These are phyloP conservation scores for Elasticomyces elasticus DNA, from an alignment of 495 filamentous ascomycete species.

Conservation along the genomic window DNA sequence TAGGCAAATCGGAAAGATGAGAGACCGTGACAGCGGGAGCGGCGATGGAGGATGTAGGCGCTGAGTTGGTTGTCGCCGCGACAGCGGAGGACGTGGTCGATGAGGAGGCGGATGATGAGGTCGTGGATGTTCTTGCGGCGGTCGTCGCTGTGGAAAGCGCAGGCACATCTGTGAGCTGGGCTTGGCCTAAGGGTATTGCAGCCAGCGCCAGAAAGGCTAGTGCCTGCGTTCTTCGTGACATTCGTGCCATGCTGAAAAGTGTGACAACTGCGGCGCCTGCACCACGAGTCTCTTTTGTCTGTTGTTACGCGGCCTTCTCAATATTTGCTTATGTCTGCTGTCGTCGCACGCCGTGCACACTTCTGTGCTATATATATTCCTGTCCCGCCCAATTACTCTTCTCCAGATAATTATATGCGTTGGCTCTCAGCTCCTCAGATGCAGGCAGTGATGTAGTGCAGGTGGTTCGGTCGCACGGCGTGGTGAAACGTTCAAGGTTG, in stretches of 20 bases:
- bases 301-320: no score
- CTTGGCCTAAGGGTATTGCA: constrained; percentile 1
- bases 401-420: no score
- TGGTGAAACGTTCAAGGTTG: no score
- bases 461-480: no score
- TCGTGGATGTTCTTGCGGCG: not conserved
- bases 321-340: no score
- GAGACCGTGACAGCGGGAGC: constrained; percentile 18
- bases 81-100: constrained; percentile 3
- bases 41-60: constrained; percentile 4
- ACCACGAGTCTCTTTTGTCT: not conserved
- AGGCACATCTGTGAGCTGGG: constrained; percentile 11
- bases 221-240: constrained; percentile 2
- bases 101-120: constrained; percentile 2
- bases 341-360: no score
- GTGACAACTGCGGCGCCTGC: not conserved
- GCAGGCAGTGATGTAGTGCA: no score
- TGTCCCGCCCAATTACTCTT: no score
- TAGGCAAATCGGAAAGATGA: constrained; percentile 33
- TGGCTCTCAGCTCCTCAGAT: no score
- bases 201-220: constrained; percentile 1
- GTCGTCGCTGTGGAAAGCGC: constrained; percentile 5
- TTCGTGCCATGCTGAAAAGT: constrained; percentile 7
- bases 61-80: constrained; percentile 1
- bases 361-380: no score